Percentiles rank a stretch among this genome's conserved stretches.
Evolutionary conservation across 2,329 filamentous ascomycete species (phyloP).

Genomic region (Colletotrichum sojae): DNA sequence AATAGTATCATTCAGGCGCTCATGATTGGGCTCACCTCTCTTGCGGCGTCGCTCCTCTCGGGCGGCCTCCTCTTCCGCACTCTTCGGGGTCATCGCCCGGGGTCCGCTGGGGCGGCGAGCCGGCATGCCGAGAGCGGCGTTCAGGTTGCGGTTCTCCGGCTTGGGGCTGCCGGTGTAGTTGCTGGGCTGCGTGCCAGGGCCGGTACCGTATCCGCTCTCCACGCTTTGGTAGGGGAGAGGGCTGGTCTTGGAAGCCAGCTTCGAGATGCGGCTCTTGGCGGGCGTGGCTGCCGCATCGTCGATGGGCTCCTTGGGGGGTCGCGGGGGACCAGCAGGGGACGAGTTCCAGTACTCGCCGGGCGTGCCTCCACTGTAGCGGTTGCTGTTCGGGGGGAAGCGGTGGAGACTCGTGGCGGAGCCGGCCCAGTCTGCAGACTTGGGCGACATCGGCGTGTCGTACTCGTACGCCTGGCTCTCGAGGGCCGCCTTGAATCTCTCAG

Average conservation of each 20-base stretch:
- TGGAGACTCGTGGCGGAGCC: constrained; percentile 72
- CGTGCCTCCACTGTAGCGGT: constrained; percentile 62
- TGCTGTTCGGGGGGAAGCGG: constrained; percentile 63
- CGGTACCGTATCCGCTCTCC: constrained; percentile 68
- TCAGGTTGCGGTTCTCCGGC: constrained; percentile 71
- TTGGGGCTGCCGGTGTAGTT: constrained; percentile 67
- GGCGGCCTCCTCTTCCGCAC: constrained; percentile 61
- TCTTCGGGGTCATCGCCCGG: constrained; percentile 73
- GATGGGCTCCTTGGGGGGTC: constrained; percentile 75
- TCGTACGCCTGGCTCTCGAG: constrained; percentile 81
- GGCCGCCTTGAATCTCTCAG: constrained; percentile 79
- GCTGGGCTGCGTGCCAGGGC: constrained; percentile 60
- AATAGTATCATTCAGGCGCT: neutral
- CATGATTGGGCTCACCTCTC: constrained; percentile 62
- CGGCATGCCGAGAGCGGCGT: constrained; percentile 66
- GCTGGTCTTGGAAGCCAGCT: constrained; percentile 65
- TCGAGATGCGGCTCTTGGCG: constrained; percentile 63
- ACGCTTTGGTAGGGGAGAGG: constrained; percentile 70
- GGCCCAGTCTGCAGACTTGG: constrained; percentile 73
- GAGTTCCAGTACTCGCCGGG: constrained; percentile 61
- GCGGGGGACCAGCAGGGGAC: constrained; percentile 64
- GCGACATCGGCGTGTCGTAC: constrained; percentile 73
- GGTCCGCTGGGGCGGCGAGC: constrained; percentile 70
- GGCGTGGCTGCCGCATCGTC: constrained; percentile 60
- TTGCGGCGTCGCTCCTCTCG: constrained; percentile 67